Evolutionary conservation across 2,329 filamentous ascomycete species (phyloP).

Genomic region (Colletotrichum tofieldiae): DNA sequence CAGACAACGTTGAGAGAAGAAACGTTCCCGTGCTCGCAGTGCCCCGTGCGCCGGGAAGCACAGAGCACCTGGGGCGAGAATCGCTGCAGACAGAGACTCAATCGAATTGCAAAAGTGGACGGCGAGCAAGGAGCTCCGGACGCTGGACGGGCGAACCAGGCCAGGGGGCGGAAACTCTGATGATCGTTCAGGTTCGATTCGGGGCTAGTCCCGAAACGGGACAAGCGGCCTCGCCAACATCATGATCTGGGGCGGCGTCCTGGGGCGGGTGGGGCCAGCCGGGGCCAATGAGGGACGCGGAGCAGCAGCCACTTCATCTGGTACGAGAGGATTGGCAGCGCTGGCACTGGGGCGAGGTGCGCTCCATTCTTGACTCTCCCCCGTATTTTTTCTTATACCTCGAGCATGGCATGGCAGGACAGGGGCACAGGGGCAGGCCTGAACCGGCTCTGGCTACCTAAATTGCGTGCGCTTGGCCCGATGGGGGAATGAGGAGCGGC

Average conservation of each 20-base stretch:
- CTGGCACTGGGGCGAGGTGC: slow-evolving; percentile 7
- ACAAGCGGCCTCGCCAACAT: neutral
- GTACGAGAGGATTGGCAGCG: slow-evolving; percentile 1
- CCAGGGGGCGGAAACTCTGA: neutral
- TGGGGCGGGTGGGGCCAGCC: neutral
- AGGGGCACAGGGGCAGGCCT: slow-evolving; percentile 12
- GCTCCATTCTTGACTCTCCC: slow-evolving; percentile 1
- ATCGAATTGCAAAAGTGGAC: slow-evolving; percentile 42
- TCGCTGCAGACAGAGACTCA: slow-evolving; percentile 36
- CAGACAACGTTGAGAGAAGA: slow-evolving; percentile 15
- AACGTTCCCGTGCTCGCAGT: neutral
- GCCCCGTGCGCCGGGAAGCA: slow-evolving; percentile 18
- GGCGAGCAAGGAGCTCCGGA: neutral
- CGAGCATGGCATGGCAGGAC: neutral
- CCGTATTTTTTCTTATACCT: slow-evolving; percentile 7
- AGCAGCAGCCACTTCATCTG: neutral
- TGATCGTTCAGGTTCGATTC: neutral
- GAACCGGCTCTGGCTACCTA: slow-evolving; percentile 21
- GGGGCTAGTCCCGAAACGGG: neutral
- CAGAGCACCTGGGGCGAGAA: slow-evolving; percentile 30
- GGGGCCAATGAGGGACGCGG: neutral
- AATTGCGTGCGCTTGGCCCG: slow-evolving; percentile 2
- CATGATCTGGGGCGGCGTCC: neutral
- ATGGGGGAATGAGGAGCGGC: slow-evolving; percentile 13
- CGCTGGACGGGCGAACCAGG: neutral